Base-by-base conservation (phyloP, 768 basidiomycete genomes). In the Podaxis sp. region DNA sequence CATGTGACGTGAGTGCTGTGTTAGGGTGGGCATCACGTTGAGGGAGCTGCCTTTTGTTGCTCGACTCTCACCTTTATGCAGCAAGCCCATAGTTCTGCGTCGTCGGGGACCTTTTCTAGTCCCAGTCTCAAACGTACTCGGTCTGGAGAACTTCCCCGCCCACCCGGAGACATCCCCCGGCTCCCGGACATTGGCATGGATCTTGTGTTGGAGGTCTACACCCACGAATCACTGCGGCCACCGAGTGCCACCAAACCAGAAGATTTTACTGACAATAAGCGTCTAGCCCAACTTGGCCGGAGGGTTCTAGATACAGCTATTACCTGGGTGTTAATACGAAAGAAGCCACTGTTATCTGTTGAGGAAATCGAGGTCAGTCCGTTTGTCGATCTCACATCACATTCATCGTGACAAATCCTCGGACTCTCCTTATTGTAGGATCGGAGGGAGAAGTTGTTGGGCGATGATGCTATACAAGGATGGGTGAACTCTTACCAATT, bases 121-220 rank as follows among this genome's bases (percentile, higher is more conserved):
- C 10, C 23, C 37, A 62, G 32, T 40, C 63, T 70, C 42, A 72
- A 72, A 44, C 62, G 71, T 21, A 57, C 62, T 5, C 71, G 69
- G 44, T 68, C 70, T 18, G 47, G 52, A 52, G 64, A 61, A n/a
- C 46, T 51, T 53, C 6, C 59, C 23, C 25, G 38, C 48, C 56
- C 61, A 42, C 38, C 56, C 42, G 36, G 63, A 65, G 61, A 64
- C 52, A 27, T 71, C 67, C 64, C 88, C 84, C 48, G 77, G 75
- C 65, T 72, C 27, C 63, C 46, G n/a, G 62, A 71, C 59, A 68
- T 74, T 83, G 52, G 62, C 60, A 75, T 76, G 32, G 82, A 87
- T 54, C 73, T 84, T 38, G 74, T 85, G 64, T 79, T 91, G 55
- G 82, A 88, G 65, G 85, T 89, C 55, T 90, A 82, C 66, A 89